Evolutionary conservation across 257 asterid species (phyloP).

Genomic region (Eustoma russellianum): DNA sequence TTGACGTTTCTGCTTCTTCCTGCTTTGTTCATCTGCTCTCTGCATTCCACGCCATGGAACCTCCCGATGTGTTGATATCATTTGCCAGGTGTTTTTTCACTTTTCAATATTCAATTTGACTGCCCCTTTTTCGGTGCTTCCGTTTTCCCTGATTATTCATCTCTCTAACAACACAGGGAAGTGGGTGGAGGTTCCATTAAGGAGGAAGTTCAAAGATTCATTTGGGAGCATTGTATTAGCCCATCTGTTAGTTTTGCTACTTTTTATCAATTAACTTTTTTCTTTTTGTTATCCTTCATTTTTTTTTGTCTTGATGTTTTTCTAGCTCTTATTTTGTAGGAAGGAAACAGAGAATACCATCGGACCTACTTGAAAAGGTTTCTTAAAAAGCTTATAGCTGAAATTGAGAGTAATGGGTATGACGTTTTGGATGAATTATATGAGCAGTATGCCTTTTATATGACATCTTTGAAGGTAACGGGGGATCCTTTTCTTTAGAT

Average conservation of each 20-base stretch:
- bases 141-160: no score
- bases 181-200: conserved; percentile 65
- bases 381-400: conserved; percentile 66
- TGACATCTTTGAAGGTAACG: conserved; percentile 50
- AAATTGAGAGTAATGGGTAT: conserved; percentile 58
- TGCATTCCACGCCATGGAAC: conserved; percentile 72
- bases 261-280: not conserved
- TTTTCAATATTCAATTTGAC: not conserved
- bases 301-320: not conserved
- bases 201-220: conserved; percentile 57
- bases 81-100: conserved; percentile 49
- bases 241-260: conserved; percentile 32
- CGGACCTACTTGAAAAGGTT: conserved; percentile 55
- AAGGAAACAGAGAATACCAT: conserved; percentile 42
- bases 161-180: conserved; percentile 26
- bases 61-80: conserved; percentile 53
- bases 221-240: conserved; percentile 59
- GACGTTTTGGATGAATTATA: conserved; percentile 69
- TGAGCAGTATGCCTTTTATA: conserved; percentile 48
- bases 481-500: not conserved
- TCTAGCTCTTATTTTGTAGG: not conserved
- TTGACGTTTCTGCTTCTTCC: conserved; percentile 20
- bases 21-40: conserved; percentile 41
- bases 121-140: no score
- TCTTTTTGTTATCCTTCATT: not conserved